Evolutionary conservation across 768 basidiomycete genomes (phyloP).

Genomic region (Xerocomus potaroensis): DNA sequence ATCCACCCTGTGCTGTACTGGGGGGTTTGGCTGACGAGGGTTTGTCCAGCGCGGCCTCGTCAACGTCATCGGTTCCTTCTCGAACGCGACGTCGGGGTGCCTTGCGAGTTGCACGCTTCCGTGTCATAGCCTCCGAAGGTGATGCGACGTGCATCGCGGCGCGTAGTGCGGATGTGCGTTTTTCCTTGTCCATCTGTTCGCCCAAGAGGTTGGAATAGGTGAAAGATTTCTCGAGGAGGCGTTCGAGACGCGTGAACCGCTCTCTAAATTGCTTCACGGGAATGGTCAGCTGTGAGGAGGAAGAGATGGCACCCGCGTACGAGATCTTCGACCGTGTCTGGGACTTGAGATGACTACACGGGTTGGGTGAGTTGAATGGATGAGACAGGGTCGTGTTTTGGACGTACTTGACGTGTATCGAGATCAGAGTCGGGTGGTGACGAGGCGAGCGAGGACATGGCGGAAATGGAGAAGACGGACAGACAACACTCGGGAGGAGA

Average conservation of each 20-base stretch:
- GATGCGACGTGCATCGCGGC: constrained; percentile 24
- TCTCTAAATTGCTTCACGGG: constrained; percentile 43
- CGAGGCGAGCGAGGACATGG: constrained; percentile 28
- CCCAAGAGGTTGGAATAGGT: constrained; percentile 71
- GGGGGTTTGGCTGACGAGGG: not conserved
- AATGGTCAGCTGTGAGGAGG: not conserved
- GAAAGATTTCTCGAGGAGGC: constrained; percentile 70
- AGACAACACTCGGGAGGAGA: too few relatives aligned
- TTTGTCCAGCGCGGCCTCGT: constrained; percentile 11
- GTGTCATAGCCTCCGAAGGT: constrained; percentile 1
- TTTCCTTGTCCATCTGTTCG: constrained; percentile 66
- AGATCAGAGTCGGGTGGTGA: constrained; percentile 20
- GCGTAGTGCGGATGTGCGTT: constrained; percentile 30
- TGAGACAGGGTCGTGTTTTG: not conserved
- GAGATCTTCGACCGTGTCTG: constrained; percentile 14
- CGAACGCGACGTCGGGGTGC: constrained; percentile 9
- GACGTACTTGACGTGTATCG: constrained; percentile 20
- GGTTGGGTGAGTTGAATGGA: not conserved
- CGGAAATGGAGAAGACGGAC: not conserved
- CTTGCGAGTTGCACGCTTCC: constrained; percentile 13
- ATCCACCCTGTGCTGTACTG: not conserved
- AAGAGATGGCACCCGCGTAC: constrained; percentile 4
- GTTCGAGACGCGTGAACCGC: constrained; percentile 52
- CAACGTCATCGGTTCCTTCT: constrained; percentile 7
- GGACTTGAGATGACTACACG: constrained; percentile 13